Evolutionary conservation across 805 yeast species (phyloP), one percentile per base, ranked within the genome.

Genomic region (Pichia nakasei): DNA sequence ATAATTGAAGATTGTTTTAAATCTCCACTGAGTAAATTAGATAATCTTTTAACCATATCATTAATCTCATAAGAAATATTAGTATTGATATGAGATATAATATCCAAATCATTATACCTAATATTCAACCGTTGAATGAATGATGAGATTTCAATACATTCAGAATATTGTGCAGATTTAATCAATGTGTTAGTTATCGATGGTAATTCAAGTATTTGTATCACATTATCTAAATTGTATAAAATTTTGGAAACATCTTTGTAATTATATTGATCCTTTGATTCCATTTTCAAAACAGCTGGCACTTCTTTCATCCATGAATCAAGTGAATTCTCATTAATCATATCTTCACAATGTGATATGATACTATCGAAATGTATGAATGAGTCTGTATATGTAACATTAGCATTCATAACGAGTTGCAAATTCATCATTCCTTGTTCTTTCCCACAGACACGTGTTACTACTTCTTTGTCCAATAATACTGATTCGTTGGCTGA

Each of bases 161-260:
- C 95, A 29, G 87, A 83, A 57, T 89, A 93, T 55, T 84, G 85
- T 0, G 96, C 96, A 38, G 83, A 82, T 39, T 77, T 70, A 11
- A 89, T 85, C 61, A 97, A 86, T n/a, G 89, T 78, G 39, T 80
- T 73, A 29, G 91, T 80, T 39, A 91, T 60, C 2, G 94, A 73
- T 1, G 98, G 97, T 29, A 93, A 65, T 56, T 86, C 95, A 51
- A 91, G 66, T 9, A 89, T 72, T 53, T 85, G 95, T 48, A 82
- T 73, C 11, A 89, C 69, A 34, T 79, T 75, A 48, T 82, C 88
- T 55, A 87, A 73, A 51, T 83, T 81, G 39, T 72, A 70, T 35
- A 80, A 63, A 24, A 81, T 71, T 4, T 55, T 50, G 3, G 70
- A 69, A 13, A 46, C 27, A 20, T 39, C 40, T 12, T 37, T 35